Evolutionary conservation across 2,329 filamentous ascomycete species (phyloP), one percentile per base, ranked within the genome.

Genomic region (Phoma sp.): DNA sequence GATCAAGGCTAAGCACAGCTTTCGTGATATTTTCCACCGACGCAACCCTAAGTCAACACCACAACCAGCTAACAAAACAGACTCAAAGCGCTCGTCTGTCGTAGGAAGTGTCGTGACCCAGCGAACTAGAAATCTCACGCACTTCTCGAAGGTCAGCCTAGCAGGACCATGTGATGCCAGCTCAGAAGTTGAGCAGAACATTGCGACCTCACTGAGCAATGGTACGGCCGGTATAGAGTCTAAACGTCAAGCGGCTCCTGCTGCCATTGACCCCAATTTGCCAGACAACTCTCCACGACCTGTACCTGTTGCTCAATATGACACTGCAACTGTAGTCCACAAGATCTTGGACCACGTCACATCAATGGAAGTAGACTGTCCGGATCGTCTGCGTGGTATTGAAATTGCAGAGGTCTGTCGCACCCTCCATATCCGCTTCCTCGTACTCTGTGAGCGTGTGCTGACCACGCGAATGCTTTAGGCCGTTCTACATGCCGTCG

Each of bases 371-470:
- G 19, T 27, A n/a, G 48, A 57, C 3, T 55, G 62, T 12, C 43
- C 54, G 10, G 57, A 69, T 7, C 60, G 61, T 22, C 21, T 64
- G 29, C 58, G 64, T 4, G 60, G 59, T 22, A 33, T 69, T 6
- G 56, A 68, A 39, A 67, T 70, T 21, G 63, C 66, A 51, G 61
- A 72, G 62, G 69, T 72, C 35, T 53, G 62, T 65, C 33, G 29
- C 31, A 35, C 45, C 35, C 43, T 58, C 17, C 31, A 48, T 22
- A 13, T 21, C 2, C 53, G 36, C 36, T 35, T 31, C 22, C 12
- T 41, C 15, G 36, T 57, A 13, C 38, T 51, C 22, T 6, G 49
- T 12, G 55, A 61, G 35, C 21, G 54, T 29, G 3, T 50, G 22
- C 62, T 71, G 51, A 67, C 55, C 6, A 39, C 38, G 15, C 22